Percentiles rank a stretch among this genome's conserved stretches.
Evolutionary conservation across 2,329 filamentous ascomycete species (phyloP).

Genomic region (Juglanconis sp.): DNA sequence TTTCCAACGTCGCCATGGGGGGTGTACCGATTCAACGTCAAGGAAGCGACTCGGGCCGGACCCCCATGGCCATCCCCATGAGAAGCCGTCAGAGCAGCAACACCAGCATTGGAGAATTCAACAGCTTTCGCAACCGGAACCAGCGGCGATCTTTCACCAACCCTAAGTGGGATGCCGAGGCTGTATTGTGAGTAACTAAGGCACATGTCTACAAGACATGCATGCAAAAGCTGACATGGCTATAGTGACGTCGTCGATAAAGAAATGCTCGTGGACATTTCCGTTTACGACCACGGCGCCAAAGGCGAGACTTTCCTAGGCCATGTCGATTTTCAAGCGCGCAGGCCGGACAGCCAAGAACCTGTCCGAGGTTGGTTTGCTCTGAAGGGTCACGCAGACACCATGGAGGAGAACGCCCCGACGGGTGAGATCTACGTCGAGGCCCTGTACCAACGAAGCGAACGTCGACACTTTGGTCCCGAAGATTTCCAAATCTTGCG

Average conservation of each 20-base stretch:
- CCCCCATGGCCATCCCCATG: constrained; percentile 93
- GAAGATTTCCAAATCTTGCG: constrained; percentile 95
- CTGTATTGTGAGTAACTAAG: constrained; percentile 72
- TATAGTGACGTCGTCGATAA: constrained; percentile 86
- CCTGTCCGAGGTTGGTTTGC: constrained; percentile 82
- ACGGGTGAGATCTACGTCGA: constrained; percentile 89
- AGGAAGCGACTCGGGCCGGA: constrained; percentile 75
- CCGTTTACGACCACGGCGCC: constrained; percentile 80
- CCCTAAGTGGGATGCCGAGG: constrained; percentile 94
- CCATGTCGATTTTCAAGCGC: constrained; percentile 77
- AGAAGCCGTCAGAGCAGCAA: constrained; percentile 94
- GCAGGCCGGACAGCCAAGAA: constrained; percentile 60
- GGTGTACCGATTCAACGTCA: constrained; percentile 59
- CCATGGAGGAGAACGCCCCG: constrained; percentile 65
- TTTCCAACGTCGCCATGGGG: constrained; percentile 40
- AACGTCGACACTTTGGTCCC: constrained; percentile 88
- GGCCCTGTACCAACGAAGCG: constrained; percentile 79
- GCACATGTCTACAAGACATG: not conserved
- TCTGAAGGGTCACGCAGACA: constrained; percentile 72
- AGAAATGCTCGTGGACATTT: constrained; percentile 86
- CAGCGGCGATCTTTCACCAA: constrained; percentile 64
- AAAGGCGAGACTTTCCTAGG: constrained; percentile 88
- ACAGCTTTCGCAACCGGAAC: constrained; percentile 57
- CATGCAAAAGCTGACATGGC: not conserved
- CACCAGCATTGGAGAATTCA: constrained; percentile 73